phyloP scores from a whole-genome alignment of 495 filamentous ascomycete genomes.

The Pseudoneurospora amorphoporcata region DNA sequence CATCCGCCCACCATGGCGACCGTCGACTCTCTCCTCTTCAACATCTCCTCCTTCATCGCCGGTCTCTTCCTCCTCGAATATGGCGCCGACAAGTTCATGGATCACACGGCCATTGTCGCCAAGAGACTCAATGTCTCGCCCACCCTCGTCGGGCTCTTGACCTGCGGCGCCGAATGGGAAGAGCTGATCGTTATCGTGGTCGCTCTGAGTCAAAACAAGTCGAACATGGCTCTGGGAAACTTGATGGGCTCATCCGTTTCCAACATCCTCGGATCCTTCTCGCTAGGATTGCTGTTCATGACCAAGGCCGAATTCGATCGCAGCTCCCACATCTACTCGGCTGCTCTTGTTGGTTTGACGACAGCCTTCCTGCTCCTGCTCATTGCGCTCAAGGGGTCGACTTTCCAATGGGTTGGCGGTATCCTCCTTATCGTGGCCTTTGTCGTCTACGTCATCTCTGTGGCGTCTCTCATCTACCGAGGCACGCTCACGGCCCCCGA shows the following conservation, averaged over 20 bases:
- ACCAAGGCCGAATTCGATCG: slow-evolving; percentile 28
- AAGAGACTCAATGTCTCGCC: slow-evolving; percentile 36
- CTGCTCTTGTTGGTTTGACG: slow-evolving; percentile 28
- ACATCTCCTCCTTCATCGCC: slow-evolving; percentile 25
- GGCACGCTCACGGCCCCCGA: slow-evolving; percentile 32
- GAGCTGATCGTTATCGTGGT: slow-evolving; percentile 47
- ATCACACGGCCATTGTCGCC: slow-evolving; percentile 42
- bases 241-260: slow-evolving; percentile 45
- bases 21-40: slow-evolving; percentile 23
- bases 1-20: slow-evolving; percentile 2
- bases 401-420: slow-evolving; percentile 19
- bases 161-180: slow-evolving; percentile 48
- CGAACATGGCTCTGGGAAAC: slow-evolving; percentile 45
- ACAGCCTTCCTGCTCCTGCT: slow-evolving; percentile 26
- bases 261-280: slow-evolving; percentile 48
- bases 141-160: slow-evolving; percentile 41
- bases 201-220: slow-evolving; percentile 33
- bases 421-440: slow-evolving; percentile 33
- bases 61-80: slow-evolving; percentile 35
- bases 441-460: slow-evolving; percentile 36
- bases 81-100: slow-evolving; percentile 40
- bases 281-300: slow-evolving; percentile 39
- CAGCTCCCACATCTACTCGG: slow-evolving; percentile 39
- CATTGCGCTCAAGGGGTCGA: slow-evolving; percentile 9
- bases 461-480: slow-evolving; percentile 34